phyloP scores from a whole-genome alignment of 73 alveolate species.

The Tetrahymena borealis region DNA sequence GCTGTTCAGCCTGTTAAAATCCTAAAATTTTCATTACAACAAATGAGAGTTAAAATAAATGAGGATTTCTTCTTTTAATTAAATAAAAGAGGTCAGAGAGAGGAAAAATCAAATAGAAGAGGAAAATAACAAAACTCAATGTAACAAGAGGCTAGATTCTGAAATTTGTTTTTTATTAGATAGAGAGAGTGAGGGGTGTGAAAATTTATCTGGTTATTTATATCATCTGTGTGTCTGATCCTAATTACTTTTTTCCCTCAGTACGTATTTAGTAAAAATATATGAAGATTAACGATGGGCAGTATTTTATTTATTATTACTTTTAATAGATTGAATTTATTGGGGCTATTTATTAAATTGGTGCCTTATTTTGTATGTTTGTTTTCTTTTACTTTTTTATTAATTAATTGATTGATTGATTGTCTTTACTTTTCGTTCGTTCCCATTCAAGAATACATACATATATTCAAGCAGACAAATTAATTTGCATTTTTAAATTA shows the following conservation, averaged over 20 bases:
- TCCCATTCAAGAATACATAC: not conserved
- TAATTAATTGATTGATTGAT: not conserved
- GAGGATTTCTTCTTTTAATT: not conserved
- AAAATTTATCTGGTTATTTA: not conserved
- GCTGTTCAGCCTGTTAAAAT: not conserved
- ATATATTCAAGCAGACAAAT: not conserved
- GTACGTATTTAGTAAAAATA: not conserved
- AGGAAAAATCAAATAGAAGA: not conserved
- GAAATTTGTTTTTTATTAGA: not conserved
- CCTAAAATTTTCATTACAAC: not conserved
- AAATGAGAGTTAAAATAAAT: not conserved
- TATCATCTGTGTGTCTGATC: not conserved
- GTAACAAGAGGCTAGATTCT: not conserved
- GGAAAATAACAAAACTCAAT: not conserved
- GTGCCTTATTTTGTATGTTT: not conserved
- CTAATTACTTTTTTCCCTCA: not conserved
- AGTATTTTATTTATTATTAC: not conserved
- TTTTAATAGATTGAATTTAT: not conserved
- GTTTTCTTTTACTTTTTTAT: not conserved
- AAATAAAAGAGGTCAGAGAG: slow-evolving; percentile 1
- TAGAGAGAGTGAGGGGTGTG: too few relatives aligned
- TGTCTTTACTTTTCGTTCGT: not conserved
- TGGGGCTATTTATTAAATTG: not conserved
- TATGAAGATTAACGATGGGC: not conserved
- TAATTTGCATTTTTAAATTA: not conserved